Percentiles rank a stretch among this genome's conserved stretches.
Conservation (phyloP, 768 basidiomycete species). For the Dentipellis fragilis region DNA sequence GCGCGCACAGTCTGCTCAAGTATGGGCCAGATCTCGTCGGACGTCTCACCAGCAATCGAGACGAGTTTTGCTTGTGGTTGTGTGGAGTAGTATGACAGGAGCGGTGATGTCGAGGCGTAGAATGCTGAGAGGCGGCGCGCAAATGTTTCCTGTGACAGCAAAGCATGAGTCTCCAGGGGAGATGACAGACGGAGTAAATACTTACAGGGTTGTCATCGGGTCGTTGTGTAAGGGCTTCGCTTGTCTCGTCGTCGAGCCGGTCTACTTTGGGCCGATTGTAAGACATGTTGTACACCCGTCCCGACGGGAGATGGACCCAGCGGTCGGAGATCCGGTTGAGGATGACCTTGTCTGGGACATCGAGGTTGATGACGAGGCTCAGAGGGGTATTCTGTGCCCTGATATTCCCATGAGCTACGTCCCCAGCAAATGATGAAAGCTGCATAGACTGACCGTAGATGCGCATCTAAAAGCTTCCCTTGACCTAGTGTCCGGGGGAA, state of each 20-base stretch:
- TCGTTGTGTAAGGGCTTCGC: slow-evolving; percentile 78
- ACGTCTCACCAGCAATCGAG: slow-evolving; percentile 62
- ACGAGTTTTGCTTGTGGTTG: slow-evolving; percentile 32
- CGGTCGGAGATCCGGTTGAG: slow-evolving; percentile 81
- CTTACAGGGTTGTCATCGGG: slow-evolving; percentile 85
- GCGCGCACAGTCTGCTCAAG: slow-evolving; percentile 52
- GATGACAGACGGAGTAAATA: slow-evolving; percentile 9
- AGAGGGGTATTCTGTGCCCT: slow-evolving; percentile 59
- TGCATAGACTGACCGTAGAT: slow-evolving; percentile 43
- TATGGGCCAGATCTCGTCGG: slow-evolving; percentile 86
- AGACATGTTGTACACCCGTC: slow-evolving; percentile 81
- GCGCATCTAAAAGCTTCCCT: slow-evolving; percentile 65
- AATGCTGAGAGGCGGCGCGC: slow-evolving; percentile 66
- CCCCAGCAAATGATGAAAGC: neutral
- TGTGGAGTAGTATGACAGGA: slow-evolving; percentile 60
- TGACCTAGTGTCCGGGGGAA: slow-evolving; percentile 88
- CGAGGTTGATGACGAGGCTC: slow-evolving; percentile 75
- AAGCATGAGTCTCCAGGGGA: slow-evolving; percentile 2
- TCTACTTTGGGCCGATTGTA: slow-evolving; percentile 78
- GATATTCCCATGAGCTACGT: neutral
- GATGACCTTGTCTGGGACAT: slow-evolving; percentile 83
- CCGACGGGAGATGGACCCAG: slow-evolving; percentile 82
- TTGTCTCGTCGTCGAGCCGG: slow-evolving; percentile 79
- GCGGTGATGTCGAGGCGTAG: slow-evolving; percentile 70
- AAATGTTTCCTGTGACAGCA: slow-evolving; percentile 56